A percentile compares a stretch with the other conserved stretches of the same genome.
Evolutionary conservation across 345 rosid species (phyloP).

Genomic region (Cochlearia excelsa): DNA sequence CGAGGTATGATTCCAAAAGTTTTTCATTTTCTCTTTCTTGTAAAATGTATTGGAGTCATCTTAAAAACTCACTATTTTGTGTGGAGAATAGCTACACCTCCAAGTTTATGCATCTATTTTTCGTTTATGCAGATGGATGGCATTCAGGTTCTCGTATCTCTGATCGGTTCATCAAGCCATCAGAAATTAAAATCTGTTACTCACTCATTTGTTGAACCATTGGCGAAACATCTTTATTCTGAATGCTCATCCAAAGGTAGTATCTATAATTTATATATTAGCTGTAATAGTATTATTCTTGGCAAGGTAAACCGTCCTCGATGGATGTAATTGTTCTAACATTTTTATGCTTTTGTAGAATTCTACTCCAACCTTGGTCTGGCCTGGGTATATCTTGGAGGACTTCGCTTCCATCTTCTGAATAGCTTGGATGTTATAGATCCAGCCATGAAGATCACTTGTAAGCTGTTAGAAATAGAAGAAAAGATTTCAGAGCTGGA

Average conservation of each 20-base stretch:
- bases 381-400: constrained; percentile 77
- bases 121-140: constrained; percentile 44
- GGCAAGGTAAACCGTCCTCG: constrained; percentile 9
- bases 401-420: constrained; percentile 69
- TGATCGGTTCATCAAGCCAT: constrained; percentile 62
- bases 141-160: constrained; percentile 44
- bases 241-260: constrained; percentile 48
- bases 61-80: background rate
- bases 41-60: constrained; percentile 19
- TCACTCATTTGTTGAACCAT: constrained; percentile 46
- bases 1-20: constrained; percentile 42
- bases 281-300: constrained; percentile 15
- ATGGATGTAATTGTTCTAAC: constrained; percentile 3
- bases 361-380: constrained; percentile 51
- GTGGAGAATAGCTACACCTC: constrained; percentile 19
- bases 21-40: constrained; percentile 18
- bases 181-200: constrained; percentile 48
- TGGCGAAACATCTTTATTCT: constrained; percentile 57
- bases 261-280: constrained; percentile 14
- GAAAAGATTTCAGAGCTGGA: constrained; percentile 56
- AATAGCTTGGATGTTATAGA: constrained; percentile 62
- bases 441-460: constrained; percentile 71
- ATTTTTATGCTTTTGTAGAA: constrained; percentile 39
- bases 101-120: constrained; percentile 30
- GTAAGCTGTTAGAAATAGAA: constrained; percentile 52